Conservation (phyloP, 257 asterid species). For the Schizonepeta tenuifolia region DNA sequence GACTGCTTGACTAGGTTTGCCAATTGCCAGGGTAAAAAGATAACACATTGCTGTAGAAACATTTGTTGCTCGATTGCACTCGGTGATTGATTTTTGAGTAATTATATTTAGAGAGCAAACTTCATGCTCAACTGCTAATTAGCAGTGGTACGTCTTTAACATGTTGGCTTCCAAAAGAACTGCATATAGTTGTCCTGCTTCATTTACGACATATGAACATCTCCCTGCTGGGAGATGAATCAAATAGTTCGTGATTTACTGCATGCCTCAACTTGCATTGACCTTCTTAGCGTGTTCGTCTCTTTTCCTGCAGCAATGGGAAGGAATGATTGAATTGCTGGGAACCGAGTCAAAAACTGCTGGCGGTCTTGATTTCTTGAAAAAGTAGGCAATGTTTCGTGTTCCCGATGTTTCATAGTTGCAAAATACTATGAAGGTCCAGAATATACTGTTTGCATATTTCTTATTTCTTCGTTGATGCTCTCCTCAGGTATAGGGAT, state of each 20-base stretch:
- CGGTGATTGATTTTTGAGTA: background rate
- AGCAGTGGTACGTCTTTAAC: background rate
- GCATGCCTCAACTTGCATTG: background rate
- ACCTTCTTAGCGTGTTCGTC: conserved; percentile 1
- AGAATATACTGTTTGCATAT: conserved; percentile 2
- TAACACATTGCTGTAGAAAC: background rate
- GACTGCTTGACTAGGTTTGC: background rate
- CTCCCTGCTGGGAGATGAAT: conserved; percentile 9
- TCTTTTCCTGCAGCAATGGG: conserved; percentile 80
- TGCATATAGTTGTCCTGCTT: conserved; percentile 15
- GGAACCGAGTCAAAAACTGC: conserved; percentile 78
- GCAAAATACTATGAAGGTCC: conserved; percentile 7
- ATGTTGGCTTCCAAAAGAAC: background rate
- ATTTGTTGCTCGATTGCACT: background rate
- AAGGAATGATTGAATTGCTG: conserved; percentile 87
- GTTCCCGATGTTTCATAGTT: background rate
- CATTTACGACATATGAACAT: background rate
- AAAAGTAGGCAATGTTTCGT: conserved; percentile 52
- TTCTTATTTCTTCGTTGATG: conserved; percentile 22
- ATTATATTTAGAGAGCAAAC: background rate
- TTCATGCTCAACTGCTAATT: background rate
- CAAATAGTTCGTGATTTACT: conserved; percentile 19
- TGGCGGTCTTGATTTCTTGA: conserved; percentile 92
- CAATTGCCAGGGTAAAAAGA: conserved; percentile 1
- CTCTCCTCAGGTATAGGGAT: conserved; percentile 77